Evolutionary conservation across 202 grass and related monocot genomes (phyloP).

Genomic region (Schoenoplectus triqueter): DNA sequence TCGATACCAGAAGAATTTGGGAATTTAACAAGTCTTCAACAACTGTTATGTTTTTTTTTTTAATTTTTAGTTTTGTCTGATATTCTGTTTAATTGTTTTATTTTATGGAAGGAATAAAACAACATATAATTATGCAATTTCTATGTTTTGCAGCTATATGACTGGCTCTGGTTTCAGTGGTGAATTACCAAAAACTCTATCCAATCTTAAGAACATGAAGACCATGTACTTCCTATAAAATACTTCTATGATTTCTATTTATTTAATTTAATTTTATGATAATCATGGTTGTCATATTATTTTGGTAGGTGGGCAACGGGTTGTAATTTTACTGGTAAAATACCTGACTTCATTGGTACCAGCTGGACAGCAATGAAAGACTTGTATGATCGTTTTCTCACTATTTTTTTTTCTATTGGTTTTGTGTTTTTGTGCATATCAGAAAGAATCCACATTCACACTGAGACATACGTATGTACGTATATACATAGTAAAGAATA

Average conservation of each 20-base stretch:
- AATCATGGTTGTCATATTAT: conserved; percentile 24
- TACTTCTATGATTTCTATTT: conserved; percentile 7
- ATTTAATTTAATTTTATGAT: conserved; percentile 30
- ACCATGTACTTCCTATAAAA: conserved; percentile 41
- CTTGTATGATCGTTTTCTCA: conserved; percentile 50
- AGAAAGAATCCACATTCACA: not conserved
- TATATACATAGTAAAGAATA: too few species aligned
- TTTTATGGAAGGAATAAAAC: not conserved
- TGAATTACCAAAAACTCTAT: conserved; percentile 58
- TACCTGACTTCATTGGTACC: conserved; percentile 77
- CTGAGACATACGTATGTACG: too few species aligned
- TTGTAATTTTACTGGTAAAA: conserved; percentile 74
- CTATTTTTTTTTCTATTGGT: not conserved
- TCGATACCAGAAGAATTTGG: conserved; percentile 70
- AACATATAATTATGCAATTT: not conserved
- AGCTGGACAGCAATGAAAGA: conserved; percentile 56
- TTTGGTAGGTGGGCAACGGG: conserved; percentile 62
- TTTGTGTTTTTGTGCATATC: not conserved
- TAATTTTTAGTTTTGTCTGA: conserved; percentile 3
- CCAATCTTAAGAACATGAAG: conserved; percentile 54
- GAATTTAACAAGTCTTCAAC: conserved; percentile 56
- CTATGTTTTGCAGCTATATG: conserved; percentile 55
- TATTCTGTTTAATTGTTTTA: conserved; percentile 7
- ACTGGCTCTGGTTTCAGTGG: conserved; percentile 65
- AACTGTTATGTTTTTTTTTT: conserved; percentile 49